phyloP scores from a whole-genome alignment of 257 asterid genomes.

The Ilex asprella region DNA sequence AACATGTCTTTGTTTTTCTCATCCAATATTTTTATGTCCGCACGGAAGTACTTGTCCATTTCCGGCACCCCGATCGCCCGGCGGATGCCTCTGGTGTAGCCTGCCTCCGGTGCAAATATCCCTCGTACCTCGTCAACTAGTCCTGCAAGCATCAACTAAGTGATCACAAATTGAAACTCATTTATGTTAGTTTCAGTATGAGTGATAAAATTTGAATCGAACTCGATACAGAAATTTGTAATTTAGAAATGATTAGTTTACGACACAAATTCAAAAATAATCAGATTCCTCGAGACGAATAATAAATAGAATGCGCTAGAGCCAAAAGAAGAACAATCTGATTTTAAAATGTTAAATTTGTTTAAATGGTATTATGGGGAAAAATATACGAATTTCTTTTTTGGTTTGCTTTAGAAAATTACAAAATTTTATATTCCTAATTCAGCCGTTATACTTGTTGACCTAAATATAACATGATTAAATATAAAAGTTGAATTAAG shows the following conservation, averaged over 20 bases:
- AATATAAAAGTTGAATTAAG: too few relatives aligned
- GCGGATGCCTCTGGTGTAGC: constrained; percentile 5
- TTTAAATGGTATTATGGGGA: too few relatives aligned
- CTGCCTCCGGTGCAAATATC: constrained; percentile 5
- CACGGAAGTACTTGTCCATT: constrained; percentile 11
- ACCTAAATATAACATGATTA: too few relatives aligned
- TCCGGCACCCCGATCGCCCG: constrained; percentile 14
- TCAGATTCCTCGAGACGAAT: too few relatives aligned
- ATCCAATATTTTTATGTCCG: background rate
- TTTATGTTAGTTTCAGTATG: background rate
- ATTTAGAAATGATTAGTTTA: background rate
- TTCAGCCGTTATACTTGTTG: too few relatives aligned
- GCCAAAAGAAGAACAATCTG: too few relatives aligned
- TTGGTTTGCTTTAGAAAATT: too few relatives aligned
- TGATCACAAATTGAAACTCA: background rate
- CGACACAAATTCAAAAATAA: too few relatives aligned
- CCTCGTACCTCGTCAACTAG: constrained; percentile 19
- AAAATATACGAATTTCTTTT: too few relatives aligned
- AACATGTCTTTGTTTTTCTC: constrained; percentile 4
- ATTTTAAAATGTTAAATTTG: too few relatives aligned
- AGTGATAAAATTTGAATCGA: background rate
- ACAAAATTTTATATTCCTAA: too few relatives aligned
- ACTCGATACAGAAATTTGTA: background rate
- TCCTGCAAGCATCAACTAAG: background rate
- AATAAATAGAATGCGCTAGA: too few relatives aligned